A percentile compares a stretch with the other conserved stretches of the same genome.
Conservation (phyloP, 495 filamentous ascomycete species). For the Geoglossum glabrum region DNA sequence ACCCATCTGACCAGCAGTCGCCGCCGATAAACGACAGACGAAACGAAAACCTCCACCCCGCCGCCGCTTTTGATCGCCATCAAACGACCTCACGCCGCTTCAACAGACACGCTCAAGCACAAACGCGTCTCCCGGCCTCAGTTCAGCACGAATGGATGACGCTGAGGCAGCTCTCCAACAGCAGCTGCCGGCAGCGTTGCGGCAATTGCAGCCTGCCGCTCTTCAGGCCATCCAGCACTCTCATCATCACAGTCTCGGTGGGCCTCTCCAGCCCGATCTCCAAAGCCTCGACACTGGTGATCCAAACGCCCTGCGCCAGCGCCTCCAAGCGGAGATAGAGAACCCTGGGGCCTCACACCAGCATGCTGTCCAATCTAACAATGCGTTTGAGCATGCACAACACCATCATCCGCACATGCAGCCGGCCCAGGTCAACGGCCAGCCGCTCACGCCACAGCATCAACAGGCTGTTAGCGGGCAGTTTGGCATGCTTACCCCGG, state of each 20-base stretch:
- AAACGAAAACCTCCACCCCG: no score
- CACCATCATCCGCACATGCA: neutral
- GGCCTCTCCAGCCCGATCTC: neutral
- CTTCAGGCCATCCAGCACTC: slow-evolving; percentile 1
- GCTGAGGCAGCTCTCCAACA: neutral
- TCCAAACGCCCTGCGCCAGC: neutral
- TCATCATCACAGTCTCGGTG: neutral
- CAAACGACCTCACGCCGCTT: neutral
- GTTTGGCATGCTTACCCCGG: neutral
- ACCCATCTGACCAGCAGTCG: no score
- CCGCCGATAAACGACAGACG: no score
- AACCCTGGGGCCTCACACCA: neutral
- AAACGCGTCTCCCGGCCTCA: neutral
- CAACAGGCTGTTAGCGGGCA: neutral
- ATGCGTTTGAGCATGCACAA: neutral
- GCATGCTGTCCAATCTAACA: neutral
- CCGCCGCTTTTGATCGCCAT: no score
- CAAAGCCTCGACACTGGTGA: neutral
- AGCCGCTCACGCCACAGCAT: slow-evolving; percentile 1
- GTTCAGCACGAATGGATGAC: neutral
- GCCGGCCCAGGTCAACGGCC: neutral
- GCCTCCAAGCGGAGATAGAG: neutral
- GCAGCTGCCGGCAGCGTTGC: neutral
- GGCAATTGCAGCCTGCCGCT: slow-evolving; percentile 1
- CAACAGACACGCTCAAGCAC: neutral